Percentiles rank a stretch among this genome's conserved stretches.
Evolutionary conservation across 257 asterid genomes (phyloP).

Genomic region (Thymus quinquecostatus): DNA sequence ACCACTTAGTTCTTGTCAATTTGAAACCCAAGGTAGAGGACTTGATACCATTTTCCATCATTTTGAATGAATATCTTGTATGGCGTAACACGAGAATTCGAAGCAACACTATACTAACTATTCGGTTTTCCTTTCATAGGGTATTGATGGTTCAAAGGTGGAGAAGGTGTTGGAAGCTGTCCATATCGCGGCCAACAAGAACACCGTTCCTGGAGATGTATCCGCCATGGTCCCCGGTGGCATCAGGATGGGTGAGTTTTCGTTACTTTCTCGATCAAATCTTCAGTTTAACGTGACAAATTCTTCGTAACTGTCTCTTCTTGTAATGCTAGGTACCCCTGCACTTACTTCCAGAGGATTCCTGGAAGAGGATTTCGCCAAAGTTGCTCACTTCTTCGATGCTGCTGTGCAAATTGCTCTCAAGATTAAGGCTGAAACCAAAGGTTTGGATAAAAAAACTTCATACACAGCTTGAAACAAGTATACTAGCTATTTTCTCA

Average conservation of each 20-base stretch:
- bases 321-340: conserved; percentile 69
- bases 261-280: background rate
- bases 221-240: conserved; percentile 99
- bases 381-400: conserved; percentile 57
- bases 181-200: conserved; percentile 89
- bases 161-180: conserved; percentile 88
- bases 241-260: conserved; percentile 76
- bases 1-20: conserved; percentile 83
- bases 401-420: conserved; percentile 66
- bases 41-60: background rate
- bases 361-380: conserved; percentile 74
- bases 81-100: background rate
- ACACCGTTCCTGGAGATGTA: conserved; percentile 93
- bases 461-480: too few species aligned
- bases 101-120: background rate
- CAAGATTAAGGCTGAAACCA: conserved; percentile 53
- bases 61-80: background rate
- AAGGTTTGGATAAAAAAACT: conserved; percentile 47
- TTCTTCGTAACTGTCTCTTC: background rate
- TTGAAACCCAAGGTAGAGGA: conserved; percentile 64
- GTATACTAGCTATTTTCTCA: background rate
- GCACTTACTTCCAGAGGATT: conserved; percentile 94
- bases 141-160: conserved; percentile 86
- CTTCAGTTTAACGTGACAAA: background rate
- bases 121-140: conserved; percentile 39